Base-by-base conservation (phyloP, 2,329 filamentous ascomycete genomes). In the Penicillium sumatraense region DNA sequence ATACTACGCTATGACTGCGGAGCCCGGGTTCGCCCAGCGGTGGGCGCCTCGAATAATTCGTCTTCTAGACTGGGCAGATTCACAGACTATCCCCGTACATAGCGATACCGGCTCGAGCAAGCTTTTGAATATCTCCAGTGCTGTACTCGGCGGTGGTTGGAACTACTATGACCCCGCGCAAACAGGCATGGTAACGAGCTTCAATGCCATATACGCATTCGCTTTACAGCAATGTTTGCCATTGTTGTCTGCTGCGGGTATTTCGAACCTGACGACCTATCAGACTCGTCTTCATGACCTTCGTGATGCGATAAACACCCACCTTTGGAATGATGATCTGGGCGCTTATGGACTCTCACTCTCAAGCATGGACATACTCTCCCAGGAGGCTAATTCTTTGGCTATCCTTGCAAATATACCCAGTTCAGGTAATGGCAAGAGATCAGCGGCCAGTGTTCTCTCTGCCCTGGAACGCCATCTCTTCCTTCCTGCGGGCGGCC, bases 51-150 rank as follows among this genome's bases (percentile, higher is more conserved):
- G 40, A 31, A 42, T 35, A 13, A 20, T 24, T 29, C 46, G 50
- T 5, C 18, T 60, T 35, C 31, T 60, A 9, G 55, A 60, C 20
- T 60, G 58, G 58, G 56, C 58, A 8, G n/a, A 60, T 20, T 58
- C 55, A 5, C 58, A 60, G 36, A 53, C 53, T n/a, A n/a, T n/a
- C n/a, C n/a, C n/a, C n/a, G n/a, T n/a, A n/a, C n/a, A n/a, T n/a
- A n/a, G n/a, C n/a, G n/a, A n/a, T n/a, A n/a, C n/a, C n/a, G n/a
- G n/a, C 14, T 49, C 53, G 4, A 29, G 42, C 2, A 60, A 47
- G 5, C 41, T 60, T n/a, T 48, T 60, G 11, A 60, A 60, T 16
- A 51, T 58, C 16, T 53, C 58, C 41, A 44, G 49, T 41, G 21
- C 40, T 2, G 16, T 45, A 16, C 16, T 59, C 10, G 58, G 55